These are phyloP conservation scores for Globisporangium paroecandrum DNA, from an alignment of 352 stramenopile species.

Conservation along the genomic window DNA sequence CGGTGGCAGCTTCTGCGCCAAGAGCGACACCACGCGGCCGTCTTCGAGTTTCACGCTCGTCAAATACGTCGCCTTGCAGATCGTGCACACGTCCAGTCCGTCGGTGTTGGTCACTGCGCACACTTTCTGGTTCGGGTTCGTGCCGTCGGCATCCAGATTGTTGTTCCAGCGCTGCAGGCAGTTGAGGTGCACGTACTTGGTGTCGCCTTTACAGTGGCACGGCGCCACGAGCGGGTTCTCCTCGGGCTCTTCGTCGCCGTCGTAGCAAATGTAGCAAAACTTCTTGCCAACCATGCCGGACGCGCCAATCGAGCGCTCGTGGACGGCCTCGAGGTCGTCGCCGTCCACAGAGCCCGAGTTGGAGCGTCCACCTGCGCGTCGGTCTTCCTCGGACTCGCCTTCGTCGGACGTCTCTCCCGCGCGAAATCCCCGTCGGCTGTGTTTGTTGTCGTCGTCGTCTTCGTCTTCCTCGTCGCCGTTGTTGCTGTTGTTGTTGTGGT, in stretches of 20 bases:
- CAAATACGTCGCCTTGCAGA: slow-evolving; percentile 91
- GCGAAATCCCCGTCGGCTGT: slow-evolving; percentile 9
- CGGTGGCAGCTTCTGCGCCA: slow-evolving; percentile 82
- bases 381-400: slow-evolving; percentile 75
- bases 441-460: slow-evolving; percentile 25
- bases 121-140: slow-evolving; percentile 83
- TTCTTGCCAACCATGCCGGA: slow-evolving; percentile 41
- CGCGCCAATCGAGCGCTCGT: slow-evolving; percentile 40
- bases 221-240: slow-evolving; percentile 88
- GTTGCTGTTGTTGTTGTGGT: slow-evolving; percentile 28
- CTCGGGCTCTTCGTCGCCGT: slow-evolving; percentile 81
- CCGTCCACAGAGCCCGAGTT: slow-evolving; percentile 16
- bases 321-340: slow-evolving; percentile 12
- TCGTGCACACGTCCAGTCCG: slow-evolving; percentile 85
- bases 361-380: slow-evolving; percentile 23
- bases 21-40: slow-evolving; percentile 79
- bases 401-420: slow-evolving; percentile 72
- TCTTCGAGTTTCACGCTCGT: slow-evolving; percentile 86
- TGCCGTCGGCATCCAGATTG: slow-evolving; percentile 74
- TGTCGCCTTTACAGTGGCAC: slow-evolving; percentile 91
- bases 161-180: slow-evolving; percentile 92
- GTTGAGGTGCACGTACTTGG: slow-evolving; percentile 90
- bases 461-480: slow-evolving; percentile 31
- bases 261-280: slow-evolving; percentile 94
- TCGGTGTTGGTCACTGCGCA: slow-evolving; percentile 89